Percentiles rank a stretch among this genome's conserved stretches.
These are phyloP conservation scores for Penicillium hesseltinei DNA, from an alignment of 2,329 filamentous ascomycete species.

Conservation along the genomic window DNA sequence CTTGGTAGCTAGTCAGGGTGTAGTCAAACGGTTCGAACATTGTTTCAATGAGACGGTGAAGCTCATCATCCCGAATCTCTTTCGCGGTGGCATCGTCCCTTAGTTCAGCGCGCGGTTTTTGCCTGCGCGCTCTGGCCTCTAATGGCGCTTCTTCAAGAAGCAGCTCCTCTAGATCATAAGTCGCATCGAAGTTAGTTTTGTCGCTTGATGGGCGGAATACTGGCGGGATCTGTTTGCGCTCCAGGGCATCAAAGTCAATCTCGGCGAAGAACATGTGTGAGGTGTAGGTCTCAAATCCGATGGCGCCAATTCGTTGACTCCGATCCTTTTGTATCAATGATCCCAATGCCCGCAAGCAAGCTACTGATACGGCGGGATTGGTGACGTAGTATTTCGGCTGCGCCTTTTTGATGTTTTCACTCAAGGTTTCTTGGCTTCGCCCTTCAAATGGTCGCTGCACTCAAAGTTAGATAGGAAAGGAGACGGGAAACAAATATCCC, in stretches of 20 bases:
- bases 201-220: constrained; percentile 92
- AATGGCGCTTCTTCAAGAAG: constrained; percentile 91
- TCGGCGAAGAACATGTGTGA: constrained; percentile 84
- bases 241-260: constrained; percentile 80
- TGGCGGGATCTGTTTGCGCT: constrained; percentile 83
- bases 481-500: neutral
- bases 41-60: constrained; percentile 90
- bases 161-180: constrained; percentile 93
- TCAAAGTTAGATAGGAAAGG: constrained; percentile 29
- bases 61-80: constrained; percentile 89
- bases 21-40: constrained; percentile 97
- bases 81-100: constrained; percentile 93
- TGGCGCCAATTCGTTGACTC: constrained; percentile 76
- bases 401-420: constrained; percentile 75
- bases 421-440: constrained; percentile 76
- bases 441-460: constrained; percentile 85
- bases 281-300: constrained; percentile 78
- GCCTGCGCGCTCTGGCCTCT: constrained; percentile 85
- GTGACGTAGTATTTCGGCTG: constrained; percentile 89
- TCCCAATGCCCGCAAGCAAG: constrained; percentile 85
- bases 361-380: constrained; percentile 80
- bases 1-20: constrained; percentile 74
- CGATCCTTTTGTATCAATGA: constrained; percentile 79
- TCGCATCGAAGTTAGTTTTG: constrained; percentile 98
- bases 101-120: constrained; percentile 87